These are phyloP conservation scores for Phenoliferia sp. DNA, from an alignment of 1,284 basidiomycete species.

Conservation along the genomic window DNA sequence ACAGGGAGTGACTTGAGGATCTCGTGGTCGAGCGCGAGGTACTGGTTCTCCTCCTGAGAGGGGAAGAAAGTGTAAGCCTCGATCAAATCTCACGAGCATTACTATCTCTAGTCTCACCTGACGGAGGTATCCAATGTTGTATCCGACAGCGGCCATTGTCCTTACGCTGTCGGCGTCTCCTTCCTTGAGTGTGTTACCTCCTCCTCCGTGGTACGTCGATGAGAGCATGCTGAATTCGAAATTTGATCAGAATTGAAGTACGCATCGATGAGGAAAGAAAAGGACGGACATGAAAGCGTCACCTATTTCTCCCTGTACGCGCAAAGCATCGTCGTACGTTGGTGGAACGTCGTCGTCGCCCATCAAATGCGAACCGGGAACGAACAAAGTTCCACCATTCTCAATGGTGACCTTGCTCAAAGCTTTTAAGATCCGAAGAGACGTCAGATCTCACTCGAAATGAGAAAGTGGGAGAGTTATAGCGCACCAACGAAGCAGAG, in stretches of 20 bases:
- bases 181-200: neutral
- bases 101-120: neutral
- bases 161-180: neutral
- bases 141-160: neutral
- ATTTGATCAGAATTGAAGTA: neutral
- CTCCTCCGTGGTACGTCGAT: neutral
- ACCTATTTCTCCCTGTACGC: neutral
- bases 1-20: neutral
- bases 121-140: neutral
- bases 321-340: neutral
- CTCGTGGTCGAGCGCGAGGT: neutral
- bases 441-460: too few relatives aligned
- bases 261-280: neutral
- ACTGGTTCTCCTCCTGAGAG: constrained; percentile 2
- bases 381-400: neutral
- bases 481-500: too few relatives aligned
- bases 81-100: neutral
- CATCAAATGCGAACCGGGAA: neutral
- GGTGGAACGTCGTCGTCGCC: neutral
- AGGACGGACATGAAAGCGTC: neutral
- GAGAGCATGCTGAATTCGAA: neutral
- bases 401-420: neutral
- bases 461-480: too few relatives aligned
- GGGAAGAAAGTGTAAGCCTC: neutral
- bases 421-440: neutral